Evolutionary conservation across 345 rosid genomes (phyloP), one percentile per base, ranked within the genome.

Genomic region (Erodium maritimum): DNA sequence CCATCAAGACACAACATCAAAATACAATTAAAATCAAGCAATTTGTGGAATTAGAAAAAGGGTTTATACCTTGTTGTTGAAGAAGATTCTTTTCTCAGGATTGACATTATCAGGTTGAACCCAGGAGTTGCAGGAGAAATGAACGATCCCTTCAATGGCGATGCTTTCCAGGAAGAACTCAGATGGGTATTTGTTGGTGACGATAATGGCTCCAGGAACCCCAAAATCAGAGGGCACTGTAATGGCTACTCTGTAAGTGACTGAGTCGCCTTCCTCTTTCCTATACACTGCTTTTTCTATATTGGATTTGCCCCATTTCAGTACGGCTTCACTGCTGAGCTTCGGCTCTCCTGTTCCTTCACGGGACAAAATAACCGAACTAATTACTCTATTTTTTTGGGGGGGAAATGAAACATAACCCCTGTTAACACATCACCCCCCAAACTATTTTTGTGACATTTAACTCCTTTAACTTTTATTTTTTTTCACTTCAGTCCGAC

Each of bases 41-140:
- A 29, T 5, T 29, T 3, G 9, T 29, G 37, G 9, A 29, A 11
- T 5, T 29, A 6, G n/a, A n/a, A n/a, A 29, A 29, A 5, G 37
- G 0, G 37, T 29, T 29, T 11, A 7, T 48, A 48, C 52, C 4
- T 48, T 48, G 19, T 48, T n/a, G 19, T 14, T 13, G 19, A 48
- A 48, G 52, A 48, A 48, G 17, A 48, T 9, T 48, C 52, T 13
- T 48, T 48, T 48, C 52, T 48, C 52, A 5, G 17, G 17, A 17
- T 48, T 48, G 52, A 18, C 55, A 17, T 18, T 52, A 17, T 52
- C 55, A 1, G 55, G 20, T 52, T 52, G 55, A 52, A 52, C 55
- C 55, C 55, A 52, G 21, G 55, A 52, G 55, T 52, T 17, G 55
- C 55, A 52, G 19, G 55, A 17, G 19, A 52, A 52, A 18, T 52